Conservation (phyloP, 2,329 filamentous ascomycete species). For the Paradendryphiella salina region DNA sequence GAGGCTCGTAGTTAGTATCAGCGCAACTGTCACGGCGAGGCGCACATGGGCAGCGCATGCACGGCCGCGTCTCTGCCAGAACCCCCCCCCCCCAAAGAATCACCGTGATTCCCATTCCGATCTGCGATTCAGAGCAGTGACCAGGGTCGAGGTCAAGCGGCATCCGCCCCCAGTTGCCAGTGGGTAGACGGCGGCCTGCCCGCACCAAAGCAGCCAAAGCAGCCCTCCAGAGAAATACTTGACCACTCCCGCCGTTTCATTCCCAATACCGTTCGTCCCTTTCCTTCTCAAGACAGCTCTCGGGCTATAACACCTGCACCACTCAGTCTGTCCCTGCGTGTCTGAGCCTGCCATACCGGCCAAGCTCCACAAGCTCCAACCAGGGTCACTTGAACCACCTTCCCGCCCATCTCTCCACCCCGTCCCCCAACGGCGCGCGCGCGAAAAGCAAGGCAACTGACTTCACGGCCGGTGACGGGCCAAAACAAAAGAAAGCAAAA, state of each 20-base stretch:
- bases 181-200: conserved; percentile 26
- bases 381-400: conserved; percentile 15
- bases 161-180: conserved; percentile 34
- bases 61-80: background rate
- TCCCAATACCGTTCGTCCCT: conserved; percentile 46
- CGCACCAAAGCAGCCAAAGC: conserved; percentile 25
- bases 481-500: background rate
- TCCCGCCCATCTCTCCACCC: conserved; percentile 23
- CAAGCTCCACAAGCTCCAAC: conserved; percentile 27
- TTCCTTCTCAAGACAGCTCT: conserved; percentile 49
- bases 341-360: conserved; percentile 22
- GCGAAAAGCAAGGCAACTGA: conserved; percentile 20
- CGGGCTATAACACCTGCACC: conserved; percentile 36
- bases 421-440: conserved; percentile 21
- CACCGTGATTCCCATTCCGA: conserved; percentile 13
- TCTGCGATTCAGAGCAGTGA: conserved; percentile 39
- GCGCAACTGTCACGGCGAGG: background rate
- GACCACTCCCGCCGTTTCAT: conserved; percentile 45
- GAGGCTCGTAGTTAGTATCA: conserved; percentile 3
- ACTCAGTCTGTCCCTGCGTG: conserved; percentile 25
- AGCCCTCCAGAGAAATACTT: conserved; percentile 39
- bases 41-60: background rate
- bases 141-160: conserved; percentile 32
- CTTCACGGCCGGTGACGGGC: background rate
- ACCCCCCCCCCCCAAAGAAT: background rate